Percentiles rank a stretch among this genome's conserved stretches.
These are phyloP conservation scores for Lactarius quietus DNA, from an alignment of 768 basidiomycete species.

Conservation along the genomic window DNA sequence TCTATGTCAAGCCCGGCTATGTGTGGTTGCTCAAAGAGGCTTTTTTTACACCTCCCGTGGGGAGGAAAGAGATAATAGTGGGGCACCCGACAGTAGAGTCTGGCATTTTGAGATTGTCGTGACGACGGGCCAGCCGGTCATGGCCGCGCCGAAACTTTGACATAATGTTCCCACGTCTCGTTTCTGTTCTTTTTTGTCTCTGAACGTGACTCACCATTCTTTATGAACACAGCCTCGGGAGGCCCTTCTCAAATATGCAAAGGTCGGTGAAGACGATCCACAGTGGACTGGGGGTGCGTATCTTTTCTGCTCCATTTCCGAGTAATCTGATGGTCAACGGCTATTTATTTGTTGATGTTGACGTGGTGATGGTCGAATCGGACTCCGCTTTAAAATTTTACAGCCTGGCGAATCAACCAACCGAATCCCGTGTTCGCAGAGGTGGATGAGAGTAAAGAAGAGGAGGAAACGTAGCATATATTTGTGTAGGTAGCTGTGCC, in stretches of 20 bases:
- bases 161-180: slow-evolving; percentile 20
- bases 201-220: slow-evolving; percentile 4
- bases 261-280: slow-evolving; percentile 69
- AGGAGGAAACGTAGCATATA: slow-evolving; percentile 35
- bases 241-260: slow-evolving; percentile 91
- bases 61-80: background rate
- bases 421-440: slow-evolving; percentile 82
- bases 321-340: slow-evolving; percentile 29
- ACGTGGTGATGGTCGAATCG: slow-evolving; percentile 34
- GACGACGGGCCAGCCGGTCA: slow-evolving; percentile 15
- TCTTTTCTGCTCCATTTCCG: slow-evolving; percentile 3
- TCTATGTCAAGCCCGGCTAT: background rate
- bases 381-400: slow-evolving; percentile 37
- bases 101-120: slow-evolving; percentile 24
- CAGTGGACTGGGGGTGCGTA: slow-evolving; percentile 80
- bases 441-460: slow-evolving; percentile 51
- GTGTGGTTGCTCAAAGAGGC: background rate
- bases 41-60: slow-evolving; percentile 8
- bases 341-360: slow-evolving; percentile 43
- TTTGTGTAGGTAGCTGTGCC: slow-evolving; percentile 18
- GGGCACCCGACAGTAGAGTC: background rate
- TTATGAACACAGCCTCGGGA: slow-evolving; percentile 74
- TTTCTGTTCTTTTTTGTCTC: slow-evolving; percentile 10
- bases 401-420: slow-evolving; percentile 86
- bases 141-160: slow-evolving; percentile 21